phyloP scores from a whole-genome alignment of 1,139 yeast species.

The Pichia sp. region DNA sequence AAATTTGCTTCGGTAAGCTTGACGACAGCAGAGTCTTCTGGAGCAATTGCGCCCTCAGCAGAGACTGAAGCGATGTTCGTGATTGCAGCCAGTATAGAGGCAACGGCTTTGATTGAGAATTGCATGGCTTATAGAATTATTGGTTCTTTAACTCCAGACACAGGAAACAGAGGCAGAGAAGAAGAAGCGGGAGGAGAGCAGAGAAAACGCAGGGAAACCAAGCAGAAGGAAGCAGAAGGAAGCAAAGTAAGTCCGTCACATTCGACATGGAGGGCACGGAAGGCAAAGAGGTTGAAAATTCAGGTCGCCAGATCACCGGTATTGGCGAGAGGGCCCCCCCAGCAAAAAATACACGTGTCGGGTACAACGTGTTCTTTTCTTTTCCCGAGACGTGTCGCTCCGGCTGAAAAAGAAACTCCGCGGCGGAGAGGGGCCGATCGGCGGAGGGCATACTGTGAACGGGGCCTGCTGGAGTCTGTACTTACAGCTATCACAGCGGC shows the following conservation, averaged over 20 bases:
- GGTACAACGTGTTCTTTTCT: neutral
- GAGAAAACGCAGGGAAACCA: neutral
- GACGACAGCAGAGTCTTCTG: slow-evolving; percentile 83
- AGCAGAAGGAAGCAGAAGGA: neutral
- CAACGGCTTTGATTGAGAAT: slow-evolving; percentile 25
- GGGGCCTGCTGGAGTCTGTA: too few species aligned
- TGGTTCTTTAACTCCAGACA: neutral
- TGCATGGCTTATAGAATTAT: slow-evolving; percentile 21
- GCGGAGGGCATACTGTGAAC: neutral
- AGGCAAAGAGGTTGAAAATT: neutral
- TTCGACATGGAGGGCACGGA: neutral
- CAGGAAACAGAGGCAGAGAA: neutral
- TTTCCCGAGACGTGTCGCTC: neutral
- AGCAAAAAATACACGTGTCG: neutral
- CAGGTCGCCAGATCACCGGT: neutral
- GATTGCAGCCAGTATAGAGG: slow-evolving; percentile 28
- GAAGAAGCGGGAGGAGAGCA: neutral
- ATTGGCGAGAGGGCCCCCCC: neutral
- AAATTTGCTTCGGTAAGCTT: slow-evolving; percentile 63
- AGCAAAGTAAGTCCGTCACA: neutral
- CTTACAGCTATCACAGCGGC: too few species aligned
- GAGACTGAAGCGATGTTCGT: slow-evolving; percentile 25
- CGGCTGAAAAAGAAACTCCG: too few species aligned
- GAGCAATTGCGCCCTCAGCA: slow-evolving; percentile 62
- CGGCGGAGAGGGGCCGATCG: neutral